These are phyloP conservation scores for Hordeum pubiflorum DNA, from an alignment of 202 grass and related monocot genomes.

Conservation along the genomic window DNA sequence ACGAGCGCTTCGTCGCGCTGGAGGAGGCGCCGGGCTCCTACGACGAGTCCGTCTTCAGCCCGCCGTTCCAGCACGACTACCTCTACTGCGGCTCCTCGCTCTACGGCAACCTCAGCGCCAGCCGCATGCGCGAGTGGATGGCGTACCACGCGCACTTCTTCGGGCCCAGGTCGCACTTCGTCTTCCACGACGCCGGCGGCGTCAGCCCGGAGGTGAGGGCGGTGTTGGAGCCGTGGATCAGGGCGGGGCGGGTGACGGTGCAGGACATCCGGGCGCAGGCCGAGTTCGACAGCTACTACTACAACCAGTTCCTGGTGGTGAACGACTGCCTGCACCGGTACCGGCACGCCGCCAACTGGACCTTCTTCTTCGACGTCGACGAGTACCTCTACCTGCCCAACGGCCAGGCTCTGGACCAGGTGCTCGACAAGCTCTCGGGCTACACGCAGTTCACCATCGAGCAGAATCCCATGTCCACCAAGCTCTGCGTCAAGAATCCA, in stretches of 20 bases:
- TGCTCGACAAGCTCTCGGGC: conserved; percentile 42
- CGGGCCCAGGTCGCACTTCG: conserved; percentile 76
- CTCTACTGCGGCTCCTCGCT: conserved; percentile 92
- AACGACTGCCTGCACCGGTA: conserved; percentile 84
- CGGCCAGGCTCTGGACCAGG: conserved; percentile 39
- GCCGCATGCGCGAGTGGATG: conserved; percentile 71
- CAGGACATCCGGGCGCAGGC: conserved; percentile 72
- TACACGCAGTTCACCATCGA: conserved; percentile 89
- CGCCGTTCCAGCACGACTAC: conserved; percentile 78
- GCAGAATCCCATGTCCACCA: conserved; percentile 89
- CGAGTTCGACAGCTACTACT: conserved; percentile 83
- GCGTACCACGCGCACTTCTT: conserved; percentile 81
- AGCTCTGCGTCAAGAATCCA: conserved; percentile 60
- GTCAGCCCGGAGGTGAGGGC: conserved; percentile 48
- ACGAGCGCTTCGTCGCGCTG: conserved; percentile 75
- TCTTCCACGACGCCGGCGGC: conserved; percentile 79
- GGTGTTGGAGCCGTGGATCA: conserved; percentile 73
- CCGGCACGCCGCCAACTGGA: conserved; percentile 77
- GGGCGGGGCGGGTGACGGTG: conserved; percentile 52
- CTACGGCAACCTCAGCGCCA: conserved; percentile 67
- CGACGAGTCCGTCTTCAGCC: conserved; percentile 43
- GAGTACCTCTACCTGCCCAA: conserved; percentile 77
- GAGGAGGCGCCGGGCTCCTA: conserved; percentile 69
- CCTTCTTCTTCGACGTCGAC: conserved; percentile 94
- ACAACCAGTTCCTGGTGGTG: conserved; percentile 92